Conservation (phyloP, 106 monocot genomes). For the Allium cepa region DNA sequence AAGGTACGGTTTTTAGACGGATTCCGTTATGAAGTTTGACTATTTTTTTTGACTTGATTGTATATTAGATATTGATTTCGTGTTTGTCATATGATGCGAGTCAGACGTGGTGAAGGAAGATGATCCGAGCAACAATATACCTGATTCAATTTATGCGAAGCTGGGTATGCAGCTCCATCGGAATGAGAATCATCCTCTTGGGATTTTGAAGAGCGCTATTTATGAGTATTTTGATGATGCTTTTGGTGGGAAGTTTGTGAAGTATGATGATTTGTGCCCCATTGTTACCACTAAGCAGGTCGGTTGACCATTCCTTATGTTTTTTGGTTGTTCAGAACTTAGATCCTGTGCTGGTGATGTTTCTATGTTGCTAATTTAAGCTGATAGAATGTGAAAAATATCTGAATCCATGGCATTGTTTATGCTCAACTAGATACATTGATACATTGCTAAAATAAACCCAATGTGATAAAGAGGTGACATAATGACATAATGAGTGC, state of each 20-base stretch:
- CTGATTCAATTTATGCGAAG: constrained; percentile 79
- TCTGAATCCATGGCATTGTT: background rate
- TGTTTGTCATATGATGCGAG: constrained; percentile 1
- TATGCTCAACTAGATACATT: background rate
- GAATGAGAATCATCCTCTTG: constrained; percentile 78
- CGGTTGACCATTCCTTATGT: background rate
- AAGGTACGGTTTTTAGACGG: constrained; percentile 29
- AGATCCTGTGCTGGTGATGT: background rate
- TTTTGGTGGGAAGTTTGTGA: constrained; percentile 43
- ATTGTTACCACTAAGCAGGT: constrained; percentile 83
- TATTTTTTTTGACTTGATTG: constrained; percentile 13
- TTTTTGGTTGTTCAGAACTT: background rate
- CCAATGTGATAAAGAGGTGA: too few relatives aligned
- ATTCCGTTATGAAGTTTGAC: background rate
- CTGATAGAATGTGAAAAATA: background rate
- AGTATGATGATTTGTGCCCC: constrained; percentile 89
- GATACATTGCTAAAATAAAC: too few relatives aligned
- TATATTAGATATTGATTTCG: constrained; percentile 1
- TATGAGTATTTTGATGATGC: constrained; percentile 77
- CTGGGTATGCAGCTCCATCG: constrained; percentile 88
- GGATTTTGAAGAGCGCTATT: constrained; percentile 87
- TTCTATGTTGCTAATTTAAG: background rate
- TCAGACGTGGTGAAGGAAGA: constrained; percentile 88
- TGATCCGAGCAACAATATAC: constrained; percentile 89
- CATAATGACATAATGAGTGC: too few relatives aligned